Conservation (phyloP, 129 eudicot species). For the Erigeron canadensis region DNA sequence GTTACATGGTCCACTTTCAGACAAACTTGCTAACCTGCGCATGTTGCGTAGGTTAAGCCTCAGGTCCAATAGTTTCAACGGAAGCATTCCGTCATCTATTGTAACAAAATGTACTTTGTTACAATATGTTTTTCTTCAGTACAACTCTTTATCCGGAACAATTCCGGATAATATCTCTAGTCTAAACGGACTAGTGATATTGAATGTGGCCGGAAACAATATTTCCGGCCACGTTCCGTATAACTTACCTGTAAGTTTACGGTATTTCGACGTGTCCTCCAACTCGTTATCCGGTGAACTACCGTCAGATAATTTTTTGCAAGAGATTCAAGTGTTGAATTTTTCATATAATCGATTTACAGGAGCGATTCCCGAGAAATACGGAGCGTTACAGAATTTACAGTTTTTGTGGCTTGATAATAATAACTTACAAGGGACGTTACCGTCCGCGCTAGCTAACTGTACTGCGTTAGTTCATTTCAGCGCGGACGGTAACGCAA, state of each 20-base stretch:
- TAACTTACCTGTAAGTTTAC: slow-evolving; percentile 40
- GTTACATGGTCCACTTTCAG: slow-evolving; percentile 53
- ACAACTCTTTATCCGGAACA: slow-evolving; percentile 60
- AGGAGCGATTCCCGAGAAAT: slow-evolving; percentile 64
- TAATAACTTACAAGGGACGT: slow-evolving; percentile 55
- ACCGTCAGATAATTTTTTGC: slow-evolving; percentile 41
- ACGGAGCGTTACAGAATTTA: slow-evolving; percentile 51
- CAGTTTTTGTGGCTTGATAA: slow-evolving; percentile 56
- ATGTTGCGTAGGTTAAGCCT: slow-evolving; percentile 67
- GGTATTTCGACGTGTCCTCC: slow-evolving; percentile 53
- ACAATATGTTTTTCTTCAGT: slow-evolving; percentile 51
- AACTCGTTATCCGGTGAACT: slow-evolving; percentile 59
- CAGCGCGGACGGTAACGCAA: slow-evolving; percentile 59
- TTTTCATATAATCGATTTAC: slow-evolving; percentile 55
- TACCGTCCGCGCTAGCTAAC: slow-evolving; percentile 73
- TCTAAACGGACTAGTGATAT: slow-evolving; percentile 36
- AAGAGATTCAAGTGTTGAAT: slow-evolving; percentile 41
- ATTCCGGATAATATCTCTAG: slow-evolving; percentile 47
- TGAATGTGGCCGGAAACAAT: slow-evolving; percentile 60
- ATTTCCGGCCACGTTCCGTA: slow-evolving; percentile 59
- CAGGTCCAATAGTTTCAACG: slow-evolving; percentile 51
- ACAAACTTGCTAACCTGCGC: slow-evolving; percentile 47
- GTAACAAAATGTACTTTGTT: slow-evolving; percentile 42
- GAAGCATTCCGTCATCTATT: slow-evolving; percentile 54
- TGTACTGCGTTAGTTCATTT: slow-evolving; percentile 65